Base-by-base conservation (phyloP, 169 alveolate genomes). In the Plasmodium vivax region DNA sequence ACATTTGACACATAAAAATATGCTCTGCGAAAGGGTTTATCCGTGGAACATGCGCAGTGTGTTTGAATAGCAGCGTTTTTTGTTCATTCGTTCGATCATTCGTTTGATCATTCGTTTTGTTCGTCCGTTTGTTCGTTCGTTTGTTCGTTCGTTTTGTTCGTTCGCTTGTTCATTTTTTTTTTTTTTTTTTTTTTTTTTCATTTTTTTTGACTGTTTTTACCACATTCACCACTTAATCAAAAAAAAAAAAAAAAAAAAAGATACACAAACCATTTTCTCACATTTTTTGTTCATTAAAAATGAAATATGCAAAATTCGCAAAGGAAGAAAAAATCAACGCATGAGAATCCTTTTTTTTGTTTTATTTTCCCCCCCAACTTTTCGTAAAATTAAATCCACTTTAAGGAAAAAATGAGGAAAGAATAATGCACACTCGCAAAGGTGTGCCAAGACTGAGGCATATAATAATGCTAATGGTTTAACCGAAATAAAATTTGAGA, bases 391-490 rank as follows among this genome's bases (percentile, higher is more conserved):
- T 80, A 34, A 80, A 38, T 80, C 77, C 41, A 43, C 51, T 23
- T 43, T 9, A 38, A 80, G 71, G 71, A 43, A 80, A 79, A 38
- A 41, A 79, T 41, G 51, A 7, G 51, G 8, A 43, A 79, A 80
- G 71, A 80, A 43, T 43, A 36, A 43, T 80, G 85, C 85, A 80
- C 85, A 80, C 71, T 80, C 56, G 74, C n/a, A 80, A 41, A 80
- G 45, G 36, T 43, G 85, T 23, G 71, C 34, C 16, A 80, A 83
- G 45, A 54, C 91, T 83, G 38, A 19, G 71, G 91, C 43, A 68
- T 68, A 68, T 30, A 68, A 83, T 43, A 83, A 58, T 83, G 71
- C 56, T 9, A 83, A 58, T 30, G 80, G 32, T n/a, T 56, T 82
- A 83, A 83, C 36, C 38, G 14, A 83, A 12, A 12, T 32, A 83